A percentile compares a stretch with the other conserved stretches of the same genome.
Conservation (phyloP, 2,329 filamentous ascomycete species). For the Sphaerulina vaccinii region DNA sequence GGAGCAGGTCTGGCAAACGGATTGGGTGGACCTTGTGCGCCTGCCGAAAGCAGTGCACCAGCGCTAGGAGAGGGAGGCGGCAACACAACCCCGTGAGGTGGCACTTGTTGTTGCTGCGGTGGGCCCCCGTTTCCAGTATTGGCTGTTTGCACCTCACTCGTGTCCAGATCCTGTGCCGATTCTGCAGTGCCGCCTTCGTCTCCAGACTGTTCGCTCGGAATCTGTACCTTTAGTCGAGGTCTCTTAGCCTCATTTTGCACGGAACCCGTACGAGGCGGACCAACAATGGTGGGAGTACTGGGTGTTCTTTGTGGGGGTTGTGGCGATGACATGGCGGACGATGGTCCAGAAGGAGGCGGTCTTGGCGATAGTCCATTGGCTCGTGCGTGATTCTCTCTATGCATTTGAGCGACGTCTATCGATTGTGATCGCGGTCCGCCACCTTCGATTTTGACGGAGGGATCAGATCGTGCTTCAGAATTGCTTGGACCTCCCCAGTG, state of each 20-base stretch:
- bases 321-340: slow-evolving; percentile 22
- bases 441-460: slow-evolving; percentile 44
- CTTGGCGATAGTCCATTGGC: slow-evolving; percentile 54
- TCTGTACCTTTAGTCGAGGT: slow-evolving; percentile 87
- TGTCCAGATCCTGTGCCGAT: slow-evolving; percentile 58
- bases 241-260: slow-evolving; percentile 66
- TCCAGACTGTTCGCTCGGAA: slow-evolving; percentile 79
- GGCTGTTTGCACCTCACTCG: slow-evolving; percentile 43
- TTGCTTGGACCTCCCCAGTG: slow-evolving; percentile 63
- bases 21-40: slow-evolving; percentile 88
- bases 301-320: slow-evolving; percentile 50
- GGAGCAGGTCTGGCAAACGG: slow-evolving; percentile 88
- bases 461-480: slow-evolving; percentile 47
- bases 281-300: slow-evolving; percentile 63
- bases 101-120: slow-evolving; percentile 43
- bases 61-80: slow-evolving; percentile 91
- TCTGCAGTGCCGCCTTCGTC: slow-evolving; percentile 73
- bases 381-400: slow-evolving; percentile 44
- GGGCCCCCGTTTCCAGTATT: slow-evolving; percentile 39
- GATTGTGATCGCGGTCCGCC: slow-evolving; percentile 59
- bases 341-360: slow-evolving; percentile 44
- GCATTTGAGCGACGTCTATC: slow-evolving; percentile 60
- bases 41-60: slow-evolving; percentile 80
- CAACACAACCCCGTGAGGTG: slow-evolving; percentile 65
- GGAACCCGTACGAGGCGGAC: slow-evolving; percentile 77